These are phyloP conservation scores for Petunia secreta DNA, from an alignment of 257 asterid species.

Conservation along the genomic window DNA sequence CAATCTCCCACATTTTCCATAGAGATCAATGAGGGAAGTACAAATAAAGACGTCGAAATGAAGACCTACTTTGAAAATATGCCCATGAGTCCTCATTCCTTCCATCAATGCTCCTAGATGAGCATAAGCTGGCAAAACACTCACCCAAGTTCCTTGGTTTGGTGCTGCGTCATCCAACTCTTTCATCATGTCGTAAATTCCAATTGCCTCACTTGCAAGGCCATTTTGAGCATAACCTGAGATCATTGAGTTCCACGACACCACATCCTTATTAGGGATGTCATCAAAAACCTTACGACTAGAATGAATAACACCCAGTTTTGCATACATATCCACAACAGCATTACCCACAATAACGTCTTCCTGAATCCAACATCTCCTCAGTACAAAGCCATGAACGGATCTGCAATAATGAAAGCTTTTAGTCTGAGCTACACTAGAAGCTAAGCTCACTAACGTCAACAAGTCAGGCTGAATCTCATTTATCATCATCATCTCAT, in stretches of 20 bases:
- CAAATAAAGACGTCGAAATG: conserved; percentile 62
- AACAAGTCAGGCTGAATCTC: conserved; percentile 60
- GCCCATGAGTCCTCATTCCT: conserved; percentile 68
- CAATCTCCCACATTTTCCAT: conserved; percentile 80
- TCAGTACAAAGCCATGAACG: conserved; percentile 60
- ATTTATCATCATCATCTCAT: conserved; percentile 52
- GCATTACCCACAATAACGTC: conserved; percentile 65
- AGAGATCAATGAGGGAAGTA: conserved; percentile 73
- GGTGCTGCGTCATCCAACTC: conserved; percentile 45
- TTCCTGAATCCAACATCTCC: conserved; percentile 63
- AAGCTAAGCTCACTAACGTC: conserved; percentile 71
- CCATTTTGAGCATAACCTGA: conserved; percentile 86
- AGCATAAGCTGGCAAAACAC: conserved; percentile 77
- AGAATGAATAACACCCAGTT: conserved; percentile 61
- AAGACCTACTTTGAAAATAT: conserved; percentile 53
- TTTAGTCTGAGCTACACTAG: conserved; percentile 69
- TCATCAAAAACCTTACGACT: conserved; percentile 61
- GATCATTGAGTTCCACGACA: conserved; percentile 87
- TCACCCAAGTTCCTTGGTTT: conserved; percentile 72
- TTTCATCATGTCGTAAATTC: conserved; percentile 50
- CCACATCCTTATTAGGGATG: conserved; percentile 59
- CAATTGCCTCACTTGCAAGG: conserved; percentile 68
- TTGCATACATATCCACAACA: conserved; percentile 85
- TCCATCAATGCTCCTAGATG: conserved; percentile 76
- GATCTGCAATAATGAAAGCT: conserved; percentile 50